A percentile compares a stretch with the other conserved stretches of the same genome.
phyloP scores from a whole-genome alignment of 2,329 filamentous ascomycete species.

The Paraphoma chrysanthemicola region DNA sequence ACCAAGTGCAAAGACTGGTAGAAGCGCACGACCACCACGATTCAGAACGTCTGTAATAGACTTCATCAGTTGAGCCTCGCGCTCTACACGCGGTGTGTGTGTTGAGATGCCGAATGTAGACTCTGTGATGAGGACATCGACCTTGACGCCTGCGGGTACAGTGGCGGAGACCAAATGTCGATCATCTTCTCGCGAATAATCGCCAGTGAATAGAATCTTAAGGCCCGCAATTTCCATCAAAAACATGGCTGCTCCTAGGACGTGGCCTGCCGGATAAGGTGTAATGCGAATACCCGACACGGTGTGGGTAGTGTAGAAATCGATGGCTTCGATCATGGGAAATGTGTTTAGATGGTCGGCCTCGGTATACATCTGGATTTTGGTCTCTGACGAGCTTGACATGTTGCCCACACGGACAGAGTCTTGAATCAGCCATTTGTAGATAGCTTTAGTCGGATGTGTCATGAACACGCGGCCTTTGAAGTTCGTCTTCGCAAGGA shows the following conservation, averaged over 20 bases:
- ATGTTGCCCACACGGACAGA: conserved; percentile 86
- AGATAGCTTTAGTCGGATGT: conserved; percentile 98
- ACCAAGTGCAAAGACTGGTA: conserved; percentile 95
- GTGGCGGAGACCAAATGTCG: conserved; percentile 93
- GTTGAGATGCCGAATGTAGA: conserved; percentile 97
- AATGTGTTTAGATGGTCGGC: conserved; percentile 94
- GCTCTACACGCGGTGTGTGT: conserved; percentile 86
- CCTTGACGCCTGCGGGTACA: conserved; percentile 85
- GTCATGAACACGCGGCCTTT: conserved; percentile 98
- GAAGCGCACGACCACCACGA: conserved; percentile 86
- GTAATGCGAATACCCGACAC: conserved; percentile 97
- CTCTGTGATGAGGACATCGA: conserved; percentile 96
- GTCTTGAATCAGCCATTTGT: conserved; percentile 99
- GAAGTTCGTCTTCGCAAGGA: conserved; percentile 97
- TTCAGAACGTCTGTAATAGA: conserved; percentile 91
- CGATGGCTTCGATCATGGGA: conserved; percentile 93
- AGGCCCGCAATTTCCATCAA: conserved; percentile 95
- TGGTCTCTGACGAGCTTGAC: conserved; percentile 66
- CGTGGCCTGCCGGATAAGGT: conserved; percentile 94
- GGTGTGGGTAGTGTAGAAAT: conserved; percentile 97
- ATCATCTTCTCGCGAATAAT: conserved; percentile 96
- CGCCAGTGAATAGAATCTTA: conserved; percentile 96
- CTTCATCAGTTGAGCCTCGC: conserved; percentile 94
- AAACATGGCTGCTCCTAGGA: conserved; percentile 98
- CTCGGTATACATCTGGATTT: conserved; percentile 84